Base-by-base conservation (phyloP, 768 basidiomycete species). In the Panus rudis region DNA sequence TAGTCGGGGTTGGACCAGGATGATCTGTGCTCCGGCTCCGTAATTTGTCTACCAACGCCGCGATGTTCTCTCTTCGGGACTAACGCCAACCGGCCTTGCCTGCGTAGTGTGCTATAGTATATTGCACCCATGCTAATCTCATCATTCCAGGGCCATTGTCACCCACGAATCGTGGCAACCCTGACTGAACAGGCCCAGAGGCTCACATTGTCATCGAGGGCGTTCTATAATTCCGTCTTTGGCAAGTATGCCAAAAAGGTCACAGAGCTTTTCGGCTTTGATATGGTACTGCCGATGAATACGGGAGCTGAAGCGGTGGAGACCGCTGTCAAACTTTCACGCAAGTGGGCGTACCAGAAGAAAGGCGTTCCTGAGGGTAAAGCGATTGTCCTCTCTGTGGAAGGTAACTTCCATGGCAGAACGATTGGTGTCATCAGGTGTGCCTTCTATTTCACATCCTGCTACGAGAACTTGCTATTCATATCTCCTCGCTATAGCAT, bases 251-350 rank as follows among this genome's bases (percentile, higher is more conserved):
- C 92, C 1, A 73, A 87, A 67, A 76, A 79, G 61, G 71, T 97
- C 46, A 90, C 85, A 1, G 67, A 78, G 46, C 76, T 87, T 66
- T 92, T 94, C 57, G 84, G 83, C 11, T 97, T 87, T 62, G 93
- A 94, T 49, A 92, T 92, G 81, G 91, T 96, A 2, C 71, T 98
- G 7, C 93, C 94, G 19, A 96, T 98, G 92, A 99, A 99, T 73
- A 98, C 94, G 1, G 94, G 94, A 35, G 92, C 92, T 1, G 96
- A 99, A 59, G 96, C 96, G 6, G 96, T 98, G 42, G 96, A 99
- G 69, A 96, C 93, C 0, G 79, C 84, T n/a, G 64, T 99, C 61
- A 99, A 99, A 73, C 74, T 98, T 14, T 84, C 96, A 0, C 68
- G 96, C 52, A 97, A 97, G 69, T 98, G 96, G 96, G 94, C 86